A percentile compares a stretch with the other conserved stretches of the same genome.
These are phyloP conservation scores for Elsinoe perseae DNA, from an alignment of 2,329 filamentous ascomycete genomes.

Conservation along the genomic window DNA sequence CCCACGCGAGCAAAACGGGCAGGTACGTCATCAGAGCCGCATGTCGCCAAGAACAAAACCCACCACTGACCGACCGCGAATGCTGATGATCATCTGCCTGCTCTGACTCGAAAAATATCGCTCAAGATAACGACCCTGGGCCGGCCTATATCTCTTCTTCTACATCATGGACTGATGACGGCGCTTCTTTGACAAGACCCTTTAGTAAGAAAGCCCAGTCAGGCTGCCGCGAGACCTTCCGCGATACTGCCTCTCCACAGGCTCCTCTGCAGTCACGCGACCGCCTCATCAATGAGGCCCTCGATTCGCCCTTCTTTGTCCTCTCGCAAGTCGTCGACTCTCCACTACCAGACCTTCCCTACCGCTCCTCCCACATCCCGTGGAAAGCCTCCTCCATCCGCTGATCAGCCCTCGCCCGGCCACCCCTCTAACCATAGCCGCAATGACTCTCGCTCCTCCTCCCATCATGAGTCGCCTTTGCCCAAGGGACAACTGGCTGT, in stretches of 20 bases:
- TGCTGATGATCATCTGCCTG: constrained; percentile 5
- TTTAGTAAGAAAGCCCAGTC: neutral
- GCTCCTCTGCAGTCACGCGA: constrained; percentile 6
- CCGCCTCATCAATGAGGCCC: constrained; percentile 10
- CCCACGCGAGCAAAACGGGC: constrained; percentile 1
- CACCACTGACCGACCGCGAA: constrained; percentile 8
- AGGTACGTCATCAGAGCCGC: constrained; percentile 13
- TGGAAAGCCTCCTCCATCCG: constrained; percentile 46
- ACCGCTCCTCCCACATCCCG: constrained; percentile 53
- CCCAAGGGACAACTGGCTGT: constrained; percentile 76
- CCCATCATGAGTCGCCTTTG: constrained; percentile 59
- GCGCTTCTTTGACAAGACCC: too few species aligned
- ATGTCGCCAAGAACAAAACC: constrained; percentile 5
- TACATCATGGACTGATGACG: neutral
- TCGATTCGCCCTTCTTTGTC: constrained; percentile 22
- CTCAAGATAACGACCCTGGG: constrained; percentile 3
- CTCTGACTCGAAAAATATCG: neutral
- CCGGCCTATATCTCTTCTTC: neutral
- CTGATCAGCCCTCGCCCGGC: constrained; percentile 17
- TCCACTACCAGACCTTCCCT: constrained; percentile 76
- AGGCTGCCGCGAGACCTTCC: neutral
- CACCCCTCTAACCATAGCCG: constrained; percentile 25
- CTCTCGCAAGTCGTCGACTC: constrained; percentile 45
- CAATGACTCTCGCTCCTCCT: constrained; percentile 29
- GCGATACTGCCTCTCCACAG: neutral